A percentile compares a stretch with the other conserved stretches of the same genome.
phyloP scores from a whole-genome alignment of 1,284 basidiomycete genomes.

The Sporisorium graminicola region DNA sequence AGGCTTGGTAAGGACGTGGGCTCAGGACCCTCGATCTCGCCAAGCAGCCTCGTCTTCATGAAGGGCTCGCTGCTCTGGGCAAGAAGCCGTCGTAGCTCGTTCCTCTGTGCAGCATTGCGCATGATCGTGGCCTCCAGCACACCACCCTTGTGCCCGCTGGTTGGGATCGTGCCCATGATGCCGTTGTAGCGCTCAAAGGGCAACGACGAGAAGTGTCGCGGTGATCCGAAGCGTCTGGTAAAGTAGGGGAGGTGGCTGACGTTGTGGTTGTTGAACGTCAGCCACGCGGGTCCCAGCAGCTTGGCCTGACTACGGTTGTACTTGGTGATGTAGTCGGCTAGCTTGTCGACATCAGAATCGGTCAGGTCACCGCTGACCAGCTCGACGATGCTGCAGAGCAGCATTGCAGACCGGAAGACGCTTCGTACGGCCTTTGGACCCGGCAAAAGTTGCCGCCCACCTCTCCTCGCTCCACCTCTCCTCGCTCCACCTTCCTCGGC shows the following conservation, averaged over 20 bases:
- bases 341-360: not conserved
- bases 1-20: too few relatives aligned
- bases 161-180: not conserved
- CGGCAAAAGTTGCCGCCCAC: not conserved
- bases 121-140: slow-evolving; percentile 1
- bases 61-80: not conserved
- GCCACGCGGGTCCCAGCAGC: slow-evolving; percentile 11
- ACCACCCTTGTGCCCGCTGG: slow-evolving; percentile 1
- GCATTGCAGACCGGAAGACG: not conserved
- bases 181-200: slow-evolving; percentile 11
- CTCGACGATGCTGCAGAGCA: slow-evolving; percentile 6
- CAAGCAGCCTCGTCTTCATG: not conserved
- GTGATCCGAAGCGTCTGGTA: slow-evolving; percentile 7
- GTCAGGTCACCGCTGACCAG: not conserved
- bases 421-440: slow-evolving; percentile 1
- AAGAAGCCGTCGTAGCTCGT: not conserved
- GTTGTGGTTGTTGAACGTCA: slow-evolving; percentile 14
- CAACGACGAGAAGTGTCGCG: slow-evolving; percentile 1
- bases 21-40: not conserved
- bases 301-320: slow-evolving; percentile 7
- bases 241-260: slow-evolving; percentile 1
- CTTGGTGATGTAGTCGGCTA: not conserved
- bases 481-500: too few relatives aligned
- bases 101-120: not conserved
- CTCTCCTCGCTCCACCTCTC: not conserved